Base-by-base conservation (phyloP, 305 asterid species). In the Plantago lanceolata region DNA sequence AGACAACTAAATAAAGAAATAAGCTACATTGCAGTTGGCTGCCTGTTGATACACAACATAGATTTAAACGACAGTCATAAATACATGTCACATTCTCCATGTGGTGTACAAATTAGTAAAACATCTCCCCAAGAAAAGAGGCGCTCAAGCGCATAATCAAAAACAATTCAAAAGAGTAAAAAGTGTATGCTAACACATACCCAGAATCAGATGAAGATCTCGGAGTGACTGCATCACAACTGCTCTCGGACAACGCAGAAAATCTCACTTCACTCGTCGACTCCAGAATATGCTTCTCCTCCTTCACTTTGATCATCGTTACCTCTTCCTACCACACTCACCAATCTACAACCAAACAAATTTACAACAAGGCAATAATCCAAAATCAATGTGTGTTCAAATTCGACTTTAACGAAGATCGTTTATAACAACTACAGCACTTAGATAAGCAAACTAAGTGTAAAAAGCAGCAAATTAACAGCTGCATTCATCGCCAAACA, bases 181-280 rank as follows among this genome's bases (percentile, higher is more conserved):
- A 29, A 9, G 8, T 7, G 31, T 66, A 52, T 6, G 19, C 5
- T n/a, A 63, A 52, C 63, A 35, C 75, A 63, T 81, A 81, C 93
- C 79, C 59, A 45, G 82, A 72, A 60, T 71, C 80, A 64, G 74
- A 74, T 9, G 78, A 73, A 63, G 75, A 77, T 68, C 72, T 70
- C 4, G 78, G 79, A 20, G 87, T 75, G 60, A 66, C 33, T 40
- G 67, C 62, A 33, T 74, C 85, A 28, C 69, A 73, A 73, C 85
- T 79, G 65, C 75, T 66, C 29, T 85, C 82, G 15, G 89, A 82
- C 57, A 75, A 20, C 45, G 87, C 73, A 40, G 88, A 62, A 57
- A 67, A 66, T 68, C 74, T 73, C 43, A 57, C 70, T 61, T 80
- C 81, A 48, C 66, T 73, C 9, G 64, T 59, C 8, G 80, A 48